Conservation (phyloP, 2,329 filamentous ascomycete species). For the Colletotrichum tropicale region DNA sequence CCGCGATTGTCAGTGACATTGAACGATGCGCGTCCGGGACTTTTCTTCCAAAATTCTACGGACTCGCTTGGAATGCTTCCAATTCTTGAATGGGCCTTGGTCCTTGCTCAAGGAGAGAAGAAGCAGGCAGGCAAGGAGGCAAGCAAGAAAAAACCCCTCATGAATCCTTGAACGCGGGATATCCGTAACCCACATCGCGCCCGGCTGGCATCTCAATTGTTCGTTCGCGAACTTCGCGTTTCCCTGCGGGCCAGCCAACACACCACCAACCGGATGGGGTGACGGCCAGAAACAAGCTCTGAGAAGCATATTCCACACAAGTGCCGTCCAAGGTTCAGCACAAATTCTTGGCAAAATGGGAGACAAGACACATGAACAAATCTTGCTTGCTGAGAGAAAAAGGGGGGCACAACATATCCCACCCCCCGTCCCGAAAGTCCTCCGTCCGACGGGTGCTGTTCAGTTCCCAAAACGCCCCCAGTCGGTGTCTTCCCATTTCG, state of each 20-base stretch:
- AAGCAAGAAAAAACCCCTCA: background rate
- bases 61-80: background rate
- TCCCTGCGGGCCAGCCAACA: background rate
- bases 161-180: background rate
- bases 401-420: background rate
- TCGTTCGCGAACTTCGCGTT: background rate
- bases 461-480: background rate
- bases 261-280: background rate
- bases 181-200: background rate
- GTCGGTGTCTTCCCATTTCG: background rate
- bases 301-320: background rate
- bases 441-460: background rate
- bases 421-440: background rate
- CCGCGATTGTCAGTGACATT: background rate
- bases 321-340: background rate
- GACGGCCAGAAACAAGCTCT: background rate
- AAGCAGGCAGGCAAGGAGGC: background rate
- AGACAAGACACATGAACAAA: background rate
- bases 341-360: background rate
- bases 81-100: background rate
- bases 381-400: background rate
- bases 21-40: background rate
- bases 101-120: background rate
- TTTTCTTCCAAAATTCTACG: background rate
- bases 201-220: background rate